Evolutionary conservation across 2,329 filamentous ascomycete genomes (phyloP), one percentile per base, ranked within the genome.

Genomic region (Trichophyton mentagrophytes): DNA sequence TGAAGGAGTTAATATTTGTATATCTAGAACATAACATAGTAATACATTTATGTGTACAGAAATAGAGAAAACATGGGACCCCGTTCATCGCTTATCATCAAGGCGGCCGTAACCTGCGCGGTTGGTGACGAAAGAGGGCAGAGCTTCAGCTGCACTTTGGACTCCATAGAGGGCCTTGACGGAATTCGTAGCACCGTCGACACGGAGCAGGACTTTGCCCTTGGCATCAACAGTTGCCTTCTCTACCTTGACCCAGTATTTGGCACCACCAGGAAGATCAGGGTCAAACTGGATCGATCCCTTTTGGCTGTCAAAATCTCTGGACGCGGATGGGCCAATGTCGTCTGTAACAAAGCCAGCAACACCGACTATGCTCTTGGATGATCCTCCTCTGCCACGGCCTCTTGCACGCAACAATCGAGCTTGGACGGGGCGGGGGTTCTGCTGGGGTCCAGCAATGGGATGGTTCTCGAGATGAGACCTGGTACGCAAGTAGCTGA

Each of bases 381-480:
- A 66, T 25, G 20, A 27, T 22, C 64, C 68, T 60, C 71, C 72
- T 61, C 69, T 71, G 49, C 69, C 68, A 42, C 69, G 68, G 55
- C 68, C 69, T 69, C 73, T 77, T 3, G 79, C 77, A 57, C 77
- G 73, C 60, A 87, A 69, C 20, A 86, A 77, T 64, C 85, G 82
- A 3, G 82, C 81, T 62, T 80, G 70, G 2, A 85, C 75, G 0
- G 83, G 83, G 3, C 77, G 67, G 25, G 74, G 74, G 30, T 73
- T 67, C 1, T 71, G 71, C 66, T 85, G 83, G 8, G 85, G 84
- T 3, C 85, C 85, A 65, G 80, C 80, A 33, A 79, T 69, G 1
- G 83, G 81, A 67, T 86, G 82, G 67, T 86, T 86, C 65, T 78
- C 73, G 51, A 83, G 72, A 66, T 80, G 74, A 22, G 80, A 74